A percentile compares a stretch with the other conserved stretches of the same genome.
phyloP scores from a whole-genome alignment of 1,284 basidiomycete genomes.

The Sparassis latifolia region DNA sequence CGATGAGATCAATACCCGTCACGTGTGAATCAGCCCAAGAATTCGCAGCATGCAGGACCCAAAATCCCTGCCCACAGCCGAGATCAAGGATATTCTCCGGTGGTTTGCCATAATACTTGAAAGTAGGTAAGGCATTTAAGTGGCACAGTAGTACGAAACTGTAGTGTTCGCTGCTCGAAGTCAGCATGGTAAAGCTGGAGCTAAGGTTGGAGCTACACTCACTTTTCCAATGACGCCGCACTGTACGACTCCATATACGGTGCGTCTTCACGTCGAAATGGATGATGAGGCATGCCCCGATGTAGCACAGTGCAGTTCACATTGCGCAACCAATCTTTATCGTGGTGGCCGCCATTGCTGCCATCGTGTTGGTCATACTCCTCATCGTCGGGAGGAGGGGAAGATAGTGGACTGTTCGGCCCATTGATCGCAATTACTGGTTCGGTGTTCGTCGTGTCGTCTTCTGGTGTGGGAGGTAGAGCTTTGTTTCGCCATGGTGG shows the following conservation, averaged over 20 bases:
- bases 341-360: background rate
- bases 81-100: slow-evolving; percentile 60
- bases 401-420: no score
- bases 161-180: slow-evolving; percentile 44
- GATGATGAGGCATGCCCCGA: slow-evolving; percentile 41
- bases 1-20: slow-evolving; percentile 59
- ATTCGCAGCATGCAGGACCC: slow-evolving; percentile 53
- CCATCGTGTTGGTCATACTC: no score
- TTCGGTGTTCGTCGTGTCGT: no score
- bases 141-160: slow-evolving; percentile 45
- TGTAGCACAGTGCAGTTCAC: slow-evolving; percentile 14
- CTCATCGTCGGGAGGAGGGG: no score
- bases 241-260: slow-evolving; percentile 64
- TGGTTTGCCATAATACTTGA: slow-evolving; percentile 46
- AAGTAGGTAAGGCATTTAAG: slow-evolving; percentile 50
- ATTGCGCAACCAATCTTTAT: slow-evolving; percentile 12
- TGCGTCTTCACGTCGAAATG: slow-evolving; percentile 39
- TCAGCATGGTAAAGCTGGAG: background rate
- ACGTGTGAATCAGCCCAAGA: slow-evolving; percentile 51
- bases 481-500: no score
- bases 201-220: slow-evolving; percentile 16
- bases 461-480: no score
- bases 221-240: slow-evolving; percentile 52
- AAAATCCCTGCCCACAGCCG: slow-evolving; percentile 63
- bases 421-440: no score